Evolutionary conservation across 768 basidiomycete genomes (phyloP).

Genomic region (Phanerochaete sordida): DNA sequence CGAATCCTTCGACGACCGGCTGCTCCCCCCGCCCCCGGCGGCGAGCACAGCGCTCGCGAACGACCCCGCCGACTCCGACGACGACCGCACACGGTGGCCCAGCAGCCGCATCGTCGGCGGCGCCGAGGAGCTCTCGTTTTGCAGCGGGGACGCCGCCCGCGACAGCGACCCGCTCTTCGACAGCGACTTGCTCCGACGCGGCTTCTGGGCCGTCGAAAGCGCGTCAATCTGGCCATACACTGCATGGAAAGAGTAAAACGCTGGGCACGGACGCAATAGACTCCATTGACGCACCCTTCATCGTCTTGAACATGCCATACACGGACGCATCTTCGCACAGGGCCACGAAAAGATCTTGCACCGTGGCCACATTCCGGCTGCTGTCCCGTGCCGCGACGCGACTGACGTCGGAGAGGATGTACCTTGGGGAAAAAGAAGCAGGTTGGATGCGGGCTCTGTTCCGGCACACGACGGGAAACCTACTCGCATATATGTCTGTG

Average conservation of each 20-base stretch:
- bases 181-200: slow-evolving; percentile 63
- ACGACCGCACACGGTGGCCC: slow-evolving; percentile 25
- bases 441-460: slow-evolving; percentile 1
- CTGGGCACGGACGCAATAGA: neutral
- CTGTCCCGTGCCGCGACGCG: slow-evolving; percentile 85
- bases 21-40: slow-evolving; percentile 7
- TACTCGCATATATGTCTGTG: slow-evolving; percentile 85
- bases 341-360: slow-evolving; percentile 82
- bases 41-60: no score
- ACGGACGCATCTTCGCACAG: slow-evolving; percentile 88
- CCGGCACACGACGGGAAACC: slow-evolving; percentile 28
- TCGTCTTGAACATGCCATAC: slow-evolving; percentile 79
- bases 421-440: slow-evolving; percentile 41
- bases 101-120: neutral
- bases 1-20: slow-evolving; percentile 46
- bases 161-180: slow-evolving; percentile 32
- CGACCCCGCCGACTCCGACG: no score
- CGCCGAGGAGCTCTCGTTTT: neutral
- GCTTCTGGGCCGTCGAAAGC: slow-evolving; percentile 53
- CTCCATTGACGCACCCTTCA: slow-evolving; percentile 61
- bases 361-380: slow-evolving; percentile 67
- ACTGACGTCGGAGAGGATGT: slow-evolving; percentile 79
- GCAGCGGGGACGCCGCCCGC: slow-evolving; percentile 41
- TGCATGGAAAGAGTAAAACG: slow-evolving; percentile 23
- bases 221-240: slow-evolving; percentile 79